Evolutionary conservation across 179 eudicot genomes (phyloP), one percentile per base, ranked within the genome.

Genomic region (Drosera spatulata): DNA sequence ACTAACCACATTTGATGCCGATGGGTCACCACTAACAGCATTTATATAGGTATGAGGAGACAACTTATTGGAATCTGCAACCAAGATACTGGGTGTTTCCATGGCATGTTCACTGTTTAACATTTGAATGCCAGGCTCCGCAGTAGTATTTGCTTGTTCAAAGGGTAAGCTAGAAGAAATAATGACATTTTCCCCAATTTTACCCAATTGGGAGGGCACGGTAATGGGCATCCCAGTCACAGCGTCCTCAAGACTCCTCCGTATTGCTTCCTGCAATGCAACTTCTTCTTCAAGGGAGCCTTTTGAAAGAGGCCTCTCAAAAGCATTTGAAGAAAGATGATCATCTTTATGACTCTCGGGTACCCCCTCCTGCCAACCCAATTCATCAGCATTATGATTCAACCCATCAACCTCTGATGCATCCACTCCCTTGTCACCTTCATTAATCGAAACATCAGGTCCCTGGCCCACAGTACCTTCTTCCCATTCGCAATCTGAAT

Each of bases 191-290:
- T 48, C 61, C 22, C 58, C 64, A 46, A 57, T 58, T 44, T 66
- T 67, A 51, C 59, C 66, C 59, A 59, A 57, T 62, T 72, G 72
- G 64, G 33, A 44, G 37, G 73, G 74, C 49, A 54, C 67, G 69
- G 46, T 70, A 62, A 49, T 62, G 39, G 61, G 58, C 41, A 59
- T 68, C 54, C 62, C 66, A 58, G 50, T 77, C 51, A 52, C 61
- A 60, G 51, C 39, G 74, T 86, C 91, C 66, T 62, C 75, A 49
- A 88, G 82, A 76, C 99, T 93, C 75, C 84, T 82, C 74, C 76
- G 76, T 57, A 86, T 74, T 41, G 96, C 99, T 77, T 93, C 96
- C 73, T 81, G 90, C 49, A 86, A 69, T 68, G 87, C 86, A 53
- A 76, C 77, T 71, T 82, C 96, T 82, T 88, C 98, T 73, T 84